Evolutionary conservation across 2,329 filamentous ascomycete species (phyloP).

Genomic region (Basipetospora chlamydospora): DNA sequence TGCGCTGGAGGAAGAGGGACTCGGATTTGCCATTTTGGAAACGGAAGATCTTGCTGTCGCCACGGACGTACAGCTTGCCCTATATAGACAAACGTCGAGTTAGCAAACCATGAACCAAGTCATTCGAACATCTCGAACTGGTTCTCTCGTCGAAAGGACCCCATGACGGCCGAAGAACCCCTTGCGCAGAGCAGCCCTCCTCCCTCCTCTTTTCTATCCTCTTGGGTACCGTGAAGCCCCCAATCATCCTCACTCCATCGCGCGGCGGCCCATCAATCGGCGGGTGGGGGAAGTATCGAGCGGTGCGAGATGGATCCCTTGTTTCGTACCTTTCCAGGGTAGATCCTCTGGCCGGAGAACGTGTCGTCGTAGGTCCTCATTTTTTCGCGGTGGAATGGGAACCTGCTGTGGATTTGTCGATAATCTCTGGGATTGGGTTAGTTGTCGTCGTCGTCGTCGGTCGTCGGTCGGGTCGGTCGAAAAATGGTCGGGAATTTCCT

Average conservation of each 20-base stretch:
- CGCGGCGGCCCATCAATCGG: no score
- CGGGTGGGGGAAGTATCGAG: no score
- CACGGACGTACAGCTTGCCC: slow-evolving; percentile 99
- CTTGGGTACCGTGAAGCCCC: no score
- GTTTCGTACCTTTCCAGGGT: slow-evolving; percentile 49
- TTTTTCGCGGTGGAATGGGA: slow-evolving; percentile 4
- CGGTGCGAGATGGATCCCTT: no score
- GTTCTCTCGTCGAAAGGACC: no score
- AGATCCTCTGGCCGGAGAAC: slow-evolving; percentile 53
- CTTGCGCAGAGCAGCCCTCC: no score
- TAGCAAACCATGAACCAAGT: no score
- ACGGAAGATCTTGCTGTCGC: slow-evolving; percentile 99
- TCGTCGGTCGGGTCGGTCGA: no score
- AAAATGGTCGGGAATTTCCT: slow-evolving; percentile 4
- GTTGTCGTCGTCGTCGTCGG: neutral
- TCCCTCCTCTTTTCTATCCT: no score
- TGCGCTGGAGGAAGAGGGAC: slow-evolving; percentile 99
- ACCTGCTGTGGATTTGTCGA: slow-evolving; percentile 4
- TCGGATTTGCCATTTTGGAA: slow-evolving; percentile 99
- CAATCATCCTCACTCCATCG: no score
- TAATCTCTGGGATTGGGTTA: slow-evolving; percentile 1
- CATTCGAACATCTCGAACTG: no score
- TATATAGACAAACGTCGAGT: slow-evolving; percentile 24
- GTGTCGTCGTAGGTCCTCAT: slow-evolving; percentile 55
- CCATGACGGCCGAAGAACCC: no score